Base-by-base conservation (phyloP, 164 flowering plant genomes). In the Kalanchoe fedtschenkoi region DNA sequence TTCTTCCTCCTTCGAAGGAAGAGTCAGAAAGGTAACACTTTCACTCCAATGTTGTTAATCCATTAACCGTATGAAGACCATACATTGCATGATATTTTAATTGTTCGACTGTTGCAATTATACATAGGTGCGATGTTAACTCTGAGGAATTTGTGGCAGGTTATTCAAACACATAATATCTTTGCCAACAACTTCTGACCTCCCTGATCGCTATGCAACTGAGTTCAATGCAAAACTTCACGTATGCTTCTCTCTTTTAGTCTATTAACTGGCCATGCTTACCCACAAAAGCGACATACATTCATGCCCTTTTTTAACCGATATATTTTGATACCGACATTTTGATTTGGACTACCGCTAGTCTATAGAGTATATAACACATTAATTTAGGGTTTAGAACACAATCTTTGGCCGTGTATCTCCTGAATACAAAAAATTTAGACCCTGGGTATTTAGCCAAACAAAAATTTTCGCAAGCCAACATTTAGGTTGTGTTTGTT, bases 1-100 rank as follows among this genome's bases (percentile, higher is more conserved):
- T 93, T 78, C 85, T 84, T 69, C 95, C 97, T 70, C 89, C 95
- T 30, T 67, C 85, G 34, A 71, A 72, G 61, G 91, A 76, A 65
- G 92, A 87, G 38, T 42, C 80, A 14, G 75, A 76, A 34, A 84
- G 83, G 99, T 86, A 66, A 17, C 35, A 63, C 63, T 58, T 16
- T 16, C 32, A 4, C 33, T 11, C 6, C n/a, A 51, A 37, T 10
- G 0, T 26, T n/a, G 0, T 1, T 26, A 2, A 9, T 24, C 14
- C 15, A 11, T 51, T 2, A 24, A 13, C 30, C 56, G 3, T 43
- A 24, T 51, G 56, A 26, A 26, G 56, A 44, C 8, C 19, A 11
- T 43, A 2, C 9, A 11, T 9, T 57, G 32, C 62, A 28, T 5
- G 33, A n/a, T 5, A 2, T 29, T n/a, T n/a, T 29, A 6, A 29